Conservation (phyloP, 176 grass and related monocot species). For the Oryza meridionalis region DNA sequence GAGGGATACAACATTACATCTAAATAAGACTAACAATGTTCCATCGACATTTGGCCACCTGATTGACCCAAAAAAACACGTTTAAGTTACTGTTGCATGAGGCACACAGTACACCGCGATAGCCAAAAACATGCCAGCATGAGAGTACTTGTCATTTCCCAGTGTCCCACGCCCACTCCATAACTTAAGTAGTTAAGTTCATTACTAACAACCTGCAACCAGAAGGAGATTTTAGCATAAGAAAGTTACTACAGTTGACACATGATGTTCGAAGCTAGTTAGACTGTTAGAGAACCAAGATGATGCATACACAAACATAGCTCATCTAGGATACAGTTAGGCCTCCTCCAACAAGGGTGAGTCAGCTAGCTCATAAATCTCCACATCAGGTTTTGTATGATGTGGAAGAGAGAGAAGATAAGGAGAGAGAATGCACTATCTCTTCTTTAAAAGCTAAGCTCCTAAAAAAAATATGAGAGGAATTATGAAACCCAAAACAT, state of each 20-base stretch:
- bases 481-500: too few relatives aligned
- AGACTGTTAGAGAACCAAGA: background rate
- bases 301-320: background rate
- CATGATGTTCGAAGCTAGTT: background rate
- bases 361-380: too few relatives aligned
- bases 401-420: too few relatives aligned
- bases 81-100: background rate
- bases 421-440: too few relatives aligned
- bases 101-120: background rate
- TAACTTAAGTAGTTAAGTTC: too few relatives aligned
- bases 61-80: background rate
- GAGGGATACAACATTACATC: background rate
- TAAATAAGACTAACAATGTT: background rate
- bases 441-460: too few relatives aligned
- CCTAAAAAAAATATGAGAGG: too few relatives aligned
- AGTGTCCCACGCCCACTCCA: background rate
- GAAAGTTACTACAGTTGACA: background rate
- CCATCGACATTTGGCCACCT: background rate
- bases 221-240: background rate
- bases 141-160: background rate
- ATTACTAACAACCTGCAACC: too few relatives aligned
- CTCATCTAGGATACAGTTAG: conserved; percentile 11
- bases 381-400: too few relatives aligned
- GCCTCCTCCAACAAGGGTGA: too few relatives aligned
- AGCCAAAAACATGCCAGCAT: background rate